Evolutionary conservation across 768 basidiomycete species (phyloP).

Genomic region (Hericium rajendrae): DNA sequence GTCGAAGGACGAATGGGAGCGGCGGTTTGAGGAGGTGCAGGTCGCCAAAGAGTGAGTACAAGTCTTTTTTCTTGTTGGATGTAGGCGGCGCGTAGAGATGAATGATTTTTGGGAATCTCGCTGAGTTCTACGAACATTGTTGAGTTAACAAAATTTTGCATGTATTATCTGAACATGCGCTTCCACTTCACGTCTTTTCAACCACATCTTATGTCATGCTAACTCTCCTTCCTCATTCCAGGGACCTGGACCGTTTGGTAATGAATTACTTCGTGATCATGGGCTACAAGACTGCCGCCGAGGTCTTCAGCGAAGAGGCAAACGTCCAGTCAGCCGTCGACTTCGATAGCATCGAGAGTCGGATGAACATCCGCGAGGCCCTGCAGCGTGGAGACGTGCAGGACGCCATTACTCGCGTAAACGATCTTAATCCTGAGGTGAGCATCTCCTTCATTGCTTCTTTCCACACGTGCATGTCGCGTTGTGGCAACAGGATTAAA

Average conservation of each 20-base stretch:
- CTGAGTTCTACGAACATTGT: constrained; percentile 55
- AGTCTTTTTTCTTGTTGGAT: constrained; percentile 9
- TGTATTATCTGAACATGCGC: constrained; percentile 74
- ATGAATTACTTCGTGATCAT: constrained; percentile 98
- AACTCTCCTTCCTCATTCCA: constrained; percentile 24
- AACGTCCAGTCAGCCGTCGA: constrained; percentile 69
- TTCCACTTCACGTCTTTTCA: constrained; percentile 15
- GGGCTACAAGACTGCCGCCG: constrained; percentile 92
- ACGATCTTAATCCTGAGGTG: constrained; percentile 96
- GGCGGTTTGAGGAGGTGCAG: constrained; percentile 69
- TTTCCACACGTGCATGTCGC: neutral
- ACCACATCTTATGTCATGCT: constrained; percentile 17
- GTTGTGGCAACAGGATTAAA: constrained; percentile 59
- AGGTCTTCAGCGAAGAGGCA: constrained; percentile 89
- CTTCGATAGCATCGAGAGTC: constrained; percentile 84
- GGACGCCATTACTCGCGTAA: constrained; percentile 90
- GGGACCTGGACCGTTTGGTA: constrained; percentile 88
- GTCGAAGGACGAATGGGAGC: constrained; percentile 81
- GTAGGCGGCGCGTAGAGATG: constrained; percentile 37
- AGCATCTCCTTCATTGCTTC: constrained; percentile 23
- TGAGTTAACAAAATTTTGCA: constrained; percentile 60
- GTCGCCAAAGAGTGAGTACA: constrained; percentile 82
- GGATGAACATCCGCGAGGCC: constrained; percentile 92
- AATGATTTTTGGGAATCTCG: constrained; percentile 97
- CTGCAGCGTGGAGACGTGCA: constrained; percentile 91